A percentile compares a stretch with the other conserved stretches of the same genome.
phyloP scores from a whole-genome alignment of 208 protist genomes.

The Trypanosoma avium region DNA sequence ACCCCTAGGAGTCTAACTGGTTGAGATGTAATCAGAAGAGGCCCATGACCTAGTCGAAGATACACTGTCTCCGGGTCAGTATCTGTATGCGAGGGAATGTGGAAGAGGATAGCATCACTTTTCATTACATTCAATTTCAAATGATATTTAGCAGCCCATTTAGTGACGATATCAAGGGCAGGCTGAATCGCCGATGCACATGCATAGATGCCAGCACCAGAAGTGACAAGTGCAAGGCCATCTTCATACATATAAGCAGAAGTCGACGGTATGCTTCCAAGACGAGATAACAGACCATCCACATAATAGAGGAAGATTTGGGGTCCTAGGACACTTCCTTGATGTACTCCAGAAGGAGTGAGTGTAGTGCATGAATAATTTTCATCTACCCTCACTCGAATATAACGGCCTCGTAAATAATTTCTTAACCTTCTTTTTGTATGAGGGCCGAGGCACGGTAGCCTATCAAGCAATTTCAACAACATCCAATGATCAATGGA shows the following conservation, averaged over 20 bases:
- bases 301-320: background rate
- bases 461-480: background rate
- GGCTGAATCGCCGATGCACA: slow-evolving; percentile 1
- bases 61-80: background rate
- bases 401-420: background rate
- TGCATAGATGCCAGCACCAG: background rate
- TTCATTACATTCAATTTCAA: background rate
- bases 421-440: background rate
- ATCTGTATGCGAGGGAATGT: background rate
- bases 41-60: background rate
- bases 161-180: background rate
- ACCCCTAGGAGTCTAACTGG: background rate
- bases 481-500: background rate
- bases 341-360: slow-evolving; percentile 1
- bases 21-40: background rate
- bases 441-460: background rate
- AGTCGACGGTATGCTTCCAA: background rate
- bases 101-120: background rate
- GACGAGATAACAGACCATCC: background rate
- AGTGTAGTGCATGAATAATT: background rate
- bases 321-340: background rate
- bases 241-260: background rate
- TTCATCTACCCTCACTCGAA: background rate
- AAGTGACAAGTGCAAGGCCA: background rate
- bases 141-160: background rate